Base-by-base conservation (phyloP, 1,139 yeast species). In the Debaryomycetaceae sp. region DNA sequence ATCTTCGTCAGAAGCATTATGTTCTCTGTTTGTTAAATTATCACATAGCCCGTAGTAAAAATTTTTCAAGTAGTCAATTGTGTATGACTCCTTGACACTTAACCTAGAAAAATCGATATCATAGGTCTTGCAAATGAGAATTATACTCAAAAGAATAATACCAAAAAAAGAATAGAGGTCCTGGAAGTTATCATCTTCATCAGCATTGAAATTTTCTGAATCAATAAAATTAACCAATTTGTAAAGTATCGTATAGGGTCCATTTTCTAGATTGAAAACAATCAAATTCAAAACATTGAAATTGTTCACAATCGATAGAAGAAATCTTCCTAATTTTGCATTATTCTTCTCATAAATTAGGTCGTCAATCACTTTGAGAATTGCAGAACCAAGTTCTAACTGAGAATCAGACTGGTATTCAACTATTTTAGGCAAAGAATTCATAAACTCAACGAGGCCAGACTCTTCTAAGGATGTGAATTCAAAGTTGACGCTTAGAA, bases 161-260 rank as follows among this genome's bases (percentile, higher is more conserved):
- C 94, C 91, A 56, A 83, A 79, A 40, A 83, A 81, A 1, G 86
- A 69, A 53, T 81, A 85, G n/a, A 70, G 58, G 29, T 85, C 92
- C 54, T 83, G 92, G 50, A 78, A 78, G 51, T 81, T 79, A 38
- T 75, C 71, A 38, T 74, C 80, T 35, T 75, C 82, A 33, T 66
- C 75, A 19, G 58, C 53, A 34, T 52, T 56, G 40, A 69, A 70
- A 5, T 54, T 44, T 29, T 67, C 67, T 26, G 45, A 45, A 44
- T 73, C 77, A 14, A 71, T 50, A 41, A 63, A 63, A 24, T 58
- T 61, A 4, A 68, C 57, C 31, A 72, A 45, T 41, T 56, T 61
- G 30, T 48, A 44, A 15, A 69, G 44, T n/a, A 65, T 43, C 3
- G 47, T 41, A 29, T 51, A 44, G 0, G 67, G 65, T 8, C 63